Percentiles rank a stretch among this genome's conserved stretches.
Evolutionary conservation across 805 yeast genomes (phyloP).

Genomic region (Hanseniaspora clermontiae): DNA sequence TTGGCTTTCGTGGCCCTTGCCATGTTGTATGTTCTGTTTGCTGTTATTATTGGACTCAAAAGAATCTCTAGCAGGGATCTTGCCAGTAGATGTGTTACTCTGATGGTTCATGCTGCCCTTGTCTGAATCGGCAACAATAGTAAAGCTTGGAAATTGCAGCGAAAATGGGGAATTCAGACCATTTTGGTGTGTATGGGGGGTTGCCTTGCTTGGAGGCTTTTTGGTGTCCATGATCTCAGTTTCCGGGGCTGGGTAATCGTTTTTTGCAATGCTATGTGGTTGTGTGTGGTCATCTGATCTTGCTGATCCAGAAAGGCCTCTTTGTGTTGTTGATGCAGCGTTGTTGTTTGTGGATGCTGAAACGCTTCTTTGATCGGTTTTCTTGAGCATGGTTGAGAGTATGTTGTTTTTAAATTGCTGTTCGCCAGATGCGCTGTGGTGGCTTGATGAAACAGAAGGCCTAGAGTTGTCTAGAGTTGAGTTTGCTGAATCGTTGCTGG

Average conservation of each 20-base stretch:
- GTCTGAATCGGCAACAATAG: constrained; percentile 6
- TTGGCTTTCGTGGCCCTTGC: background rate
- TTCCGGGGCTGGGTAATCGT: background rate
- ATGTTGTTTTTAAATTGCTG: constrained; percentile 3
- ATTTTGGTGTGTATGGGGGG: background rate
- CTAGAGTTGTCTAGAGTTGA: background rate
- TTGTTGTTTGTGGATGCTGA: background rate
- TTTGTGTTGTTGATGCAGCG: background rate
- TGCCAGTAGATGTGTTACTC: background rate
- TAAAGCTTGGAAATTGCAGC: constrained; percentile 12
- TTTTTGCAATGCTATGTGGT: background rate
- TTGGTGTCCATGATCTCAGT: background rate
- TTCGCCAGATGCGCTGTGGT: background rate
- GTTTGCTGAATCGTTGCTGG: background rate
- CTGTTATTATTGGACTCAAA: background rate
- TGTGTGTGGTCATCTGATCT: background rate
- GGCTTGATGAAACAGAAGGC: background rate
- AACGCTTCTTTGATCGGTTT: background rate
- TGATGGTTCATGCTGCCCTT: background rate
- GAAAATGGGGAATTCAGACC: constrained; percentile 9
- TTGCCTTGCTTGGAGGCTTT: background rate
- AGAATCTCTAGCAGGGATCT: background rate
- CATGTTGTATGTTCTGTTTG: background rate
- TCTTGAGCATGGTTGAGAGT: constrained; percentile 1
- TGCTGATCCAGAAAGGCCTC: background rate